Percentiles rank a stretch among this genome's conserved stretches.
phyloP scores from a whole-genome alignment of 371 early-diverging fungal species.

The Fennellomyces sp. region DNA sequence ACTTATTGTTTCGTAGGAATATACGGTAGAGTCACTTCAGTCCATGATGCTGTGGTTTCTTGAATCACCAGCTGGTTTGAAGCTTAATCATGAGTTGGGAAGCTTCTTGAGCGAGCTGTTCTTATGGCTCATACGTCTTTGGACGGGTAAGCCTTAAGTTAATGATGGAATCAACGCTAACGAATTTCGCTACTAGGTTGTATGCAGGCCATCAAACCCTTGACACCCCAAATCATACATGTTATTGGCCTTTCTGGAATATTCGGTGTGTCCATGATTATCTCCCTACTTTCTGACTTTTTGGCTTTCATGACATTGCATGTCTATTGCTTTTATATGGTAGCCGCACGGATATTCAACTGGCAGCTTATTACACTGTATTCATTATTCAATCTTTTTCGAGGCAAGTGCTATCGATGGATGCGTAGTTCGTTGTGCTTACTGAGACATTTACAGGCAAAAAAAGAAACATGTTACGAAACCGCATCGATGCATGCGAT shows the following conservation, averaged over 20 bases:
- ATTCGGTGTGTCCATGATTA: constrained; percentile 85
- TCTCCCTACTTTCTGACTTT: constrained; percentile 83
- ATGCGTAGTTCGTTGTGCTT: neutral
- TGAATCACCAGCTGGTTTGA: constrained; percentile 94
- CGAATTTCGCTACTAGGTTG: too few relatives aligned
- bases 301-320: constrained; percentile 86
- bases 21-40: constrained; percentile 68
- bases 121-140: constrained; percentile 87
- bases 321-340: constrained; percentile 91
- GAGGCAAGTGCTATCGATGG: constrained; percentile 56
- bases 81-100: constrained; percentile 90
- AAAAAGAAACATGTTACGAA: constrained; percentile 86
- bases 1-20: too few relatives aligned
- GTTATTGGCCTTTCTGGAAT: constrained; percentile 78
- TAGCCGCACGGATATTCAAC: constrained; percentile 89
- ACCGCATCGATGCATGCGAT: constrained; percentile 93
- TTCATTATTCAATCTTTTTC: constrained; percentile 90
- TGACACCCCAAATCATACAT: constrained; percentile 69
- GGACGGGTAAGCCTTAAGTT: constrained; percentile 65
- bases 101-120: constrained; percentile 93
- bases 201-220: constrained; percentile 55
- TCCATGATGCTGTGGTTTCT: constrained; percentile 89
- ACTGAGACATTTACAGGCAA: constrained; percentile 59
- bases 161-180: neutral
- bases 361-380: constrained; percentile 87